Conservation (phyloP, 768 basidiomycete genomes). For the Boletus patriciae region DNA sequence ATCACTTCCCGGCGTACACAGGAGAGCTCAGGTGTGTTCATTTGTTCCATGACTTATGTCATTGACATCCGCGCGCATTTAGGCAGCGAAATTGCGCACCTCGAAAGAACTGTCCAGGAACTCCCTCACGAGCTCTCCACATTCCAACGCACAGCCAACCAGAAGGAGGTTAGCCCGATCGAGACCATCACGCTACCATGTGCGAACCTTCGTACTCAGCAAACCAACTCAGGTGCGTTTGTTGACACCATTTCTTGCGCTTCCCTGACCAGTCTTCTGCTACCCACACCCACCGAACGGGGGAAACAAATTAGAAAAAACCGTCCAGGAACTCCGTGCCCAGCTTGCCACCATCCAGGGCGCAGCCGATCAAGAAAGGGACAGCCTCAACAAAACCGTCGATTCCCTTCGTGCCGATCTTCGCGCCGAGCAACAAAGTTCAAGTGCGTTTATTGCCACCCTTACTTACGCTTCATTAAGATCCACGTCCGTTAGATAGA, state of each 20-base stretch:
- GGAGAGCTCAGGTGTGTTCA: too few species aligned
- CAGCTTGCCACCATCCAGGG: neutral
- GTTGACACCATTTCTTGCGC: neutral
- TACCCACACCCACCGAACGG: too few species aligned
- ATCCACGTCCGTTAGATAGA: too few species aligned
- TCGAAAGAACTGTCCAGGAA: neutral
- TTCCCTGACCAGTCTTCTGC: neutral
- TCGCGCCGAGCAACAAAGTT: too few species aligned
- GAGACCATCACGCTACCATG: neutral
- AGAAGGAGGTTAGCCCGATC: neutral
- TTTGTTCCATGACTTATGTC: neutral
- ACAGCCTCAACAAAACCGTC: too few species aligned
- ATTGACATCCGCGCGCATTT: neutral
- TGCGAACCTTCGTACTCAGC: neutral
- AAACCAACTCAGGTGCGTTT: neutral
- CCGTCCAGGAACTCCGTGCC: neutral
- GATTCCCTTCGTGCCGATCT: too few species aligned
- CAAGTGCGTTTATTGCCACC: neutral
- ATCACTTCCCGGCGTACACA: too few species aligned
- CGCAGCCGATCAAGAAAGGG: neutral
- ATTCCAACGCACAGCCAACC: too few species aligned
- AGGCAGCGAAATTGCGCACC: neutral
- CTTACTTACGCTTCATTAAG: neutral
- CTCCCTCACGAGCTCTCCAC: too few species aligned
- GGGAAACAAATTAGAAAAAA: neutral